A percentile compares a stretch with the other conserved stretches of the same genome.
These are phyloP conservation scores for Halophytophthora batemanensis DNA, from an alignment of 352 stramenopile genomes.

Conservation along the genomic window DNA sequence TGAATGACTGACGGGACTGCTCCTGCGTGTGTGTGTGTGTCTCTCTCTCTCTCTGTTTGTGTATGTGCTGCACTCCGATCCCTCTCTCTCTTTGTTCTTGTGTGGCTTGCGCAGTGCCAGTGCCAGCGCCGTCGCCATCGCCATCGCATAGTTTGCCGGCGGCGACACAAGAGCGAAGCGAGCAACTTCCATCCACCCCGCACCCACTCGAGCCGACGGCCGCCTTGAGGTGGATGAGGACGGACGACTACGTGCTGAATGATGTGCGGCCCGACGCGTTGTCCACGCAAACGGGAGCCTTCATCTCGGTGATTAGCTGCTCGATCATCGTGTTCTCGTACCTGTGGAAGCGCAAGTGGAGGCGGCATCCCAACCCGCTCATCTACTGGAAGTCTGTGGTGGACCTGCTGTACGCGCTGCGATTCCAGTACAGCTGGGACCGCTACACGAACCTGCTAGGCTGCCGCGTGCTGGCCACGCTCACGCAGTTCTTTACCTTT, in stretches of 20 bases:
- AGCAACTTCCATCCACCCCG: not conserved
- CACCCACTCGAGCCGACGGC: not conserved
- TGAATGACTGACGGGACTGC: no score
- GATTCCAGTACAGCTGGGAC: conserved; percentile 73
- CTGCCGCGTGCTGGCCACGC: conserved; percentile 53
- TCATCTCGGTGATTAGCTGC: conserved; percentile 77
- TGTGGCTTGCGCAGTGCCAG: no score
- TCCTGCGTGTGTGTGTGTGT: no score
- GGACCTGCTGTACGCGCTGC: conserved; percentile 71
- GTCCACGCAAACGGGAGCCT: conserved; percentile 60
- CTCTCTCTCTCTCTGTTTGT: no score
- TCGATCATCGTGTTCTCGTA: conserved; percentile 71
- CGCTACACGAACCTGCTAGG: conserved; percentile 41
- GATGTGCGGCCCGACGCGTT: conserved; percentile 36
- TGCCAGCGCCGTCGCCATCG: no score
- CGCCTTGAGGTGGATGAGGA: conserved; percentile 8
- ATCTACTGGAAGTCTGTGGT: conserved; percentile 81
- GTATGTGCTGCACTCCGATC: no score
- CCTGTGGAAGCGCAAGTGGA: conserved; percentile 60
- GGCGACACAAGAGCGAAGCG: conserved; percentile 1
- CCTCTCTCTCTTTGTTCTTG: no score
- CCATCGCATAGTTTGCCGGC: conserved; percentile 10
- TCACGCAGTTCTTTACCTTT: conserved; percentile 76
- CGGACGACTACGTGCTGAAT: conserved; percentile 21
- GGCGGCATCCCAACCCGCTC: conserved; percentile 76